Evolutionary conservation across 768 basidiomycete genomes (phyloP), one percentile per base, ranked within the genome.

Genomic region (Lactarius psammicola): DNA sequence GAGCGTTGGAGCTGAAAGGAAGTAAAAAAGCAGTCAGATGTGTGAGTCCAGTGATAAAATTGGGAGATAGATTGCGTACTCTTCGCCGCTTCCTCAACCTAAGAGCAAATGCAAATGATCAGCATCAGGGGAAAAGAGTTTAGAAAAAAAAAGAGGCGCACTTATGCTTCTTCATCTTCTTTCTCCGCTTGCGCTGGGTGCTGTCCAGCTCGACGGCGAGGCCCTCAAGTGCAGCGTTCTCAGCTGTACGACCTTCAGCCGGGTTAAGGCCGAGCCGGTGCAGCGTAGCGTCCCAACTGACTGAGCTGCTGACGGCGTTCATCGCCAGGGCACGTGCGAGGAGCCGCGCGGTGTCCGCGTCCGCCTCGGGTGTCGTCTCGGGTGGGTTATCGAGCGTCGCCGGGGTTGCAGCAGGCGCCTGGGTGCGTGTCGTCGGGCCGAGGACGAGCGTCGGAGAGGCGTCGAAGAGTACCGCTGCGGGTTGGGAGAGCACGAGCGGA

Each of bases 131-230:
- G 53, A 56, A 60, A 63, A 63, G 23, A 18, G 44, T 58, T n/a
- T 40, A 64, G 60, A 53, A 51, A 61, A 31, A 34, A 31, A 49
- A 61, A 30, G 31, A 30, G 56, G 82, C 90, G 77, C 73, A 94
- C 93, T 95, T 95, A 76, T 96, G 94, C 79, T 95, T 96, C 84
- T 89, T 93, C 88, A 96, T 96, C 87, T 95, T 96, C 86, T 87
- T 90, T 81, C 86, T 81, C 71, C 86, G 83, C 82, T 94, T 94
- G 76, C 92, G 84, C 80, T 88, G 90, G 33, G 85, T 86, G 70
- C 92, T 93, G 71, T 94, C 92, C 78, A 91, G 80, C 74, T 86
- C 76, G 18, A 91, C 82, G 53, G 84, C 82, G 69, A 85, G 81
- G 82, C 83, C 87, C 74, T 81, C 82, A 18, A 85, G 82, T 70